Base-by-base conservation (phyloP, 495 filamentous ascomycete genomes). In the Cetradonia linearis region DNA sequence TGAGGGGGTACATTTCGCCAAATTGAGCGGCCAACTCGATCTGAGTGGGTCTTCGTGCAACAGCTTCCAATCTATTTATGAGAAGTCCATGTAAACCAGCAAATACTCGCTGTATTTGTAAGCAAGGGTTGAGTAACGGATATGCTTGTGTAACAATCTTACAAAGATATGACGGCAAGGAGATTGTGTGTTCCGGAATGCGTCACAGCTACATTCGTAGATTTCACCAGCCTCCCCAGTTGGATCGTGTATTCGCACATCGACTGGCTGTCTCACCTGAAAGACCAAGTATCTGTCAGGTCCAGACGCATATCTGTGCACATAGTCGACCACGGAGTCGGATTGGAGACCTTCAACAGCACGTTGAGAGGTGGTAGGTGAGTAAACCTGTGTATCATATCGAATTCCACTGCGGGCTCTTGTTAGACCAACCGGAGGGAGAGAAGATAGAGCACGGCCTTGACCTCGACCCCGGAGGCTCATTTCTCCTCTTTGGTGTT, bases 261-360 rank as follows among this genome's bases (percentile, higher is more conserved):
- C 40, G 44, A 61, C 57, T 23, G 63, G 60, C 23, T 56, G 58
- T 9, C 42, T 59, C 31, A 67, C 16, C 31, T 65, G 63, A 42
- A 67, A 65, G 28, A 63, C 63, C 34, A 55, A 63, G 27, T 67
- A 67, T 31, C n/a, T 62, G 38, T 59, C 63, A 9, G 37, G 42
- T 40, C 48, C 55, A 4, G 44, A 44, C 11, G 49, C 55, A 27
- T 60, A 27, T 31, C 60, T 38, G 25, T 34, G 55, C 47, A 65
- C 28, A 27, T 36, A 28, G 36, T 57, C 50, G 30, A 65, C 63
- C n/a, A 30, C 31, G 50, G 62, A 58, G 8, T 42, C 46, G n/a
- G 63, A 58, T 18, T n/a, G 30, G n/a, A 65, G 53, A 34, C 60
- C 60, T 48, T 62, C 33, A 25, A 34, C 48, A 5, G 55, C 60